Conservation (phyloP, 768 basidiomycete species). For the Chlorophyllum brunneum region DNA sequence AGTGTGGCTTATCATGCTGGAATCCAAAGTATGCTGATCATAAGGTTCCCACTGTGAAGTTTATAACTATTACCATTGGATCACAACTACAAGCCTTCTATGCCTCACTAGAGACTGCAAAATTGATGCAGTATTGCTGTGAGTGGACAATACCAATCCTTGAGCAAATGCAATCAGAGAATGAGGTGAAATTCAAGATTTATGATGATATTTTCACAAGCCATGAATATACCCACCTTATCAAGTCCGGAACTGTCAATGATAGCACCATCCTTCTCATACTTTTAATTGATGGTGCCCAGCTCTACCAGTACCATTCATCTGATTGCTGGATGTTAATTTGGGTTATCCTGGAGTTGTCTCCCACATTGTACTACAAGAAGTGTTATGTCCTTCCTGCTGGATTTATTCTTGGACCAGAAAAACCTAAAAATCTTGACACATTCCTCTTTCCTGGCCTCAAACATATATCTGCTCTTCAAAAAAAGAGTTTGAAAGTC, state of each 20-base stretch:
- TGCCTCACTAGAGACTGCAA: constrained; percentile 19
- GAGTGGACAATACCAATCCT: constrained; percentile 20
- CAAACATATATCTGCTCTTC: constrained; percentile 28
- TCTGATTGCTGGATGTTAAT: constrained; percentile 29
- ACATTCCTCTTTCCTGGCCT: constrained; percentile 31
- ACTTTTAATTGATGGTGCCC: constrained; percentile 34
- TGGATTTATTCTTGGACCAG: constrained; percentile 25
- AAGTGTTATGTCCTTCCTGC: constrained; percentile 20
- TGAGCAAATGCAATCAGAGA: constrained; percentile 6
- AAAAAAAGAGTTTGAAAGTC: constrained; percentile 25
- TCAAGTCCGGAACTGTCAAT: constrained; percentile 19
- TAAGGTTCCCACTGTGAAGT: constrained; percentile 22
- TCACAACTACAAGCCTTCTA: constrained; percentile 37
- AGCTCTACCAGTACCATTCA: constrained; percentile 33
- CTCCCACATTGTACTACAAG: constrained; percentile 23
- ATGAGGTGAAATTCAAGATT: neutral
- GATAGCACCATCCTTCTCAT: constrained; percentile 25
- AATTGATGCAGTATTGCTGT: constrained; percentile 24
- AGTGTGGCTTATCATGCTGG: constrained; percentile 25
- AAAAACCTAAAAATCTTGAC: constrained; percentile 29
- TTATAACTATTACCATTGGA: constrained; percentile 37
- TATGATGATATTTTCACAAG: constrained; percentile 25
- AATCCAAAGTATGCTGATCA: constrained; percentile 11
- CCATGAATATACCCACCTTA: constrained; percentile 20
- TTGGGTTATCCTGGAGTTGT: constrained; percentile 24